A percentile compares a stretch with the other conserved stretches of the same genome.
Conservation (phyloP, 192 early-diverging fungal genomes). For the Funneliformis geosporum region DNA sequence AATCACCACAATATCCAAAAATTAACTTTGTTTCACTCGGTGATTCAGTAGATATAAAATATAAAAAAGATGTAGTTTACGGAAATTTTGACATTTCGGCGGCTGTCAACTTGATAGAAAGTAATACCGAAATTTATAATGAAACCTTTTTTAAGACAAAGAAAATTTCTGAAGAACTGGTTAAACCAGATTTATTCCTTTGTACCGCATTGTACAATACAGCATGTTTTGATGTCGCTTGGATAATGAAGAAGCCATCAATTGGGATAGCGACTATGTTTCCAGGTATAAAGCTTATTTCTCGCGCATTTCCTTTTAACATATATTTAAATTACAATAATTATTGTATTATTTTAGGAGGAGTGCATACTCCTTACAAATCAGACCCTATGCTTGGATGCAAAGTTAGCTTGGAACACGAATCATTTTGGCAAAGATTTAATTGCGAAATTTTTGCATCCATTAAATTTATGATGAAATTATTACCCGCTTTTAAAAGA, state of each 20-base stretch:
- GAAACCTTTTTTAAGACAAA: neutral
- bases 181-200: neutral
- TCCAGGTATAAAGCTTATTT: too few species aligned
- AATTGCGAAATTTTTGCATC: neutral
- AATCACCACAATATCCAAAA: neutral
- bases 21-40: neutral
- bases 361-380: neutral
- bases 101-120: neutral
- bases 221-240: constrained; percentile 8
- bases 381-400: neutral
- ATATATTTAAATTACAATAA: too few species aligned
- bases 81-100: neutral
- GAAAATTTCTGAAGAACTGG: neutral
- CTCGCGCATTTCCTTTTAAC: too few species aligned
- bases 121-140: neutral
- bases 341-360: neutral
- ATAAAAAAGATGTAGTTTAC: neutral
- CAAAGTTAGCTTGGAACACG: neutral
- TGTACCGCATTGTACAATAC: neutral
- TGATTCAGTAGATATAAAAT: neutral
- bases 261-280: neutral
- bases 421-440: constrained; percentile 15
- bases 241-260: neutral
- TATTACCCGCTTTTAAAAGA: too few species aligned
- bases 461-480: neutral